Base-by-base conservation (phyloP, 163 green algal genomes). In the Trebouxiophyceae sp. region DNA sequence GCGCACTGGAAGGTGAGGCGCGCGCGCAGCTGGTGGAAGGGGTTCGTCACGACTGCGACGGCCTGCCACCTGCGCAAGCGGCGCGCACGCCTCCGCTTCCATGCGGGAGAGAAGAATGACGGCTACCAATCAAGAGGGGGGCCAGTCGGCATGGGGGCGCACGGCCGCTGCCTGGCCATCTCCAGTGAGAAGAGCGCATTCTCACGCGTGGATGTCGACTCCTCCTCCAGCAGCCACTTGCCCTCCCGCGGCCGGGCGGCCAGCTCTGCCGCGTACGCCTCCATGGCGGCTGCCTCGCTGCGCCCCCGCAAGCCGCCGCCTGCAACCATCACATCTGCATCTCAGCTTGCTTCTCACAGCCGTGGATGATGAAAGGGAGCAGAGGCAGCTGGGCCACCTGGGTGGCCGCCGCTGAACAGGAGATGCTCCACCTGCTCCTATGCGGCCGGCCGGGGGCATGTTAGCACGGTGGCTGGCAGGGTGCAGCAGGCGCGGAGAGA, bases 1-100 rank as follows among this genome's bases (percentile, higher is more conserved):
- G 61, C 61, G 45, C 61, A 67, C 20, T 32, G 45, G 61, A 67
- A 67, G 5, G 45, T 59, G 24, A 57, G 45, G 46, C 33, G 47
- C 2, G 61, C 59, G 8, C 61, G 28, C 4, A 67, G 45, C 45
- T 67, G 61, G 31, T 67, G 61, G 45, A 67, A 67, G 61, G 45
- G 29, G 23, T 30, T 67, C 2, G 61, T 67, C 29, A 46, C 61
- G 7, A 67, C 61, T 7, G 59, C 45, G 7, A 59, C n/a, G 19
- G 28, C 39, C 16, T 23, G 24, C 61, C 61, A 67, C 45, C 61
- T 67, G 61, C 29, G 29, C 57, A 63, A 26, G 5, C 27, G 20
- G 31, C 7, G n/a, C 4, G 33, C n/a, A 33, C 54, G 26, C 5
- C 26, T 24, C 22, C 54, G 45, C 20, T 16, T n/a, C 45, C 45